Percentiles rank a stretch among this genome's conserved stretches.
Conservation (phyloP, 2,329 filamentous ascomycete genomes). For the Knufia fluminis region DNA sequence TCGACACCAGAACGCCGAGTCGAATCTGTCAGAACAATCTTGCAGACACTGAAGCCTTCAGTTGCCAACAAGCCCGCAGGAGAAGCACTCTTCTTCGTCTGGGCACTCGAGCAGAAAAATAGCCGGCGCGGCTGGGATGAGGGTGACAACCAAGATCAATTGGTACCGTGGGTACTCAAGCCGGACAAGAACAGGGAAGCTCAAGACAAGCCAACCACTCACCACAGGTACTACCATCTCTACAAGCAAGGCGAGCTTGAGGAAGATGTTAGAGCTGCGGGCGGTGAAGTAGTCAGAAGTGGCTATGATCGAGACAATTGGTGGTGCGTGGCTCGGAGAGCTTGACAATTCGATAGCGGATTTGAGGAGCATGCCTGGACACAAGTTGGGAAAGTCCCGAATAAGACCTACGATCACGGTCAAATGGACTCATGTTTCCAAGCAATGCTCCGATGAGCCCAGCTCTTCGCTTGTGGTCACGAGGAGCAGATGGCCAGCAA, state of each 20-base stretch:
- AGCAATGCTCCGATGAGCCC: too few relatives aligned
- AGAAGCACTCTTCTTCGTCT: slow-evolving; percentile 75
- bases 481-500: background rate
- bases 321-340: slow-evolving; percentile 52
- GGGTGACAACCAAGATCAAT: slow-evolving; percentile 74
- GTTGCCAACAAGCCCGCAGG: slow-evolving; percentile 37
- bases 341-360: background rate
- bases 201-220: slow-evolving; percentile 41
- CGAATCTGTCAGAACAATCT: slow-evolving; percentile 61
- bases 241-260: slow-evolving; percentile 83
- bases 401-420: too few relatives aligned
- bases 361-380: background rate
- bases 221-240: slow-evolving; percentile 88
- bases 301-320: slow-evolving; percentile 98
- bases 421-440: too few relatives aligned
- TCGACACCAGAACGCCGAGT: slow-evolving; percentile 66
- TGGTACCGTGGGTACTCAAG: slow-evolving; percentile 87
- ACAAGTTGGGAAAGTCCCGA: too few relatives aligned
- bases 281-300: slow-evolving; percentile 64
- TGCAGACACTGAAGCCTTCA: slow-evolving; percentile 51
- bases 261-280: slow-evolving; percentile 62
- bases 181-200: slow-evolving; percentile 8
- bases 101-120: slow-evolving; percentile 84
- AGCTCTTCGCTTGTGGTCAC: too few relatives aligned
- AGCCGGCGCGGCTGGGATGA: slow-evolving; percentile 86